Percentiles rank a stretch among this genome's conserved stretches.
These are phyloP conservation scores for Schoenoplectus triqueter DNA, from an alignment of 202 grass and related monocot species.

Conservation along the genomic window DNA sequence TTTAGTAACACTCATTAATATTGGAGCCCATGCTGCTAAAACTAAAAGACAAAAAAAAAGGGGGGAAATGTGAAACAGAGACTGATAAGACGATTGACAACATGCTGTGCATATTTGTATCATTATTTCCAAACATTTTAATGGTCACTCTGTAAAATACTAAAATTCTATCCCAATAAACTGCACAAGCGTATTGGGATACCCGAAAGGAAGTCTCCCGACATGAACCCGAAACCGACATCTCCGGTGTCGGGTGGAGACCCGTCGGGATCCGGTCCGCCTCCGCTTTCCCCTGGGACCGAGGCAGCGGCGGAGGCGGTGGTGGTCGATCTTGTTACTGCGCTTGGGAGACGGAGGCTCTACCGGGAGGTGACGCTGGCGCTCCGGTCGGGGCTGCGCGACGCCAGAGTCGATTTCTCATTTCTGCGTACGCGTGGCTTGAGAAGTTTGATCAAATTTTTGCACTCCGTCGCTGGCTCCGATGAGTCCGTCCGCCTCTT, in stretches of 20 bases:
- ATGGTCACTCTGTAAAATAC: background rate
- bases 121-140: conserved; percentile 19
- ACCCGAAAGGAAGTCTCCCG: conserved; percentile 19
- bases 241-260: conserved; percentile 39
- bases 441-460: conserved; percentile 70
- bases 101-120: background rate
- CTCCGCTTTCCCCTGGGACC: conserved; percentile 23
- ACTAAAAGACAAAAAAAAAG: no score
- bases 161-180: background rate
- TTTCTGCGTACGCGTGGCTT: conserved; percentile 81
- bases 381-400: conserved; percentile 78
- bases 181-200: background rate
- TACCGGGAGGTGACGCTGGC: conserved; percentile 98
- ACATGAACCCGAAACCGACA: conserved; percentile 57
- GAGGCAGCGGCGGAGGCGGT: conserved; percentile 30
- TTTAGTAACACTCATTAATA: no score
- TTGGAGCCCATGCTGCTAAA: no score
- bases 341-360: conserved; percentile 64
- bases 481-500: conserved; percentile 77
- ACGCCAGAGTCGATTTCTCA: conserved; percentile 90
- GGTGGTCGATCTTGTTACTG: conserved; percentile 52
- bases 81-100: no score
- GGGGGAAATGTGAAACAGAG: no score
- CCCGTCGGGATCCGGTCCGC: conserved; percentile 37
- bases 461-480: conserved; percentile 62